Evolutionary conservation across 768 basidiomycete genomes (phyloP), one percentile per base, ranked within the genome.

Genomic region (Rhodotorula toruloides): DNA sequence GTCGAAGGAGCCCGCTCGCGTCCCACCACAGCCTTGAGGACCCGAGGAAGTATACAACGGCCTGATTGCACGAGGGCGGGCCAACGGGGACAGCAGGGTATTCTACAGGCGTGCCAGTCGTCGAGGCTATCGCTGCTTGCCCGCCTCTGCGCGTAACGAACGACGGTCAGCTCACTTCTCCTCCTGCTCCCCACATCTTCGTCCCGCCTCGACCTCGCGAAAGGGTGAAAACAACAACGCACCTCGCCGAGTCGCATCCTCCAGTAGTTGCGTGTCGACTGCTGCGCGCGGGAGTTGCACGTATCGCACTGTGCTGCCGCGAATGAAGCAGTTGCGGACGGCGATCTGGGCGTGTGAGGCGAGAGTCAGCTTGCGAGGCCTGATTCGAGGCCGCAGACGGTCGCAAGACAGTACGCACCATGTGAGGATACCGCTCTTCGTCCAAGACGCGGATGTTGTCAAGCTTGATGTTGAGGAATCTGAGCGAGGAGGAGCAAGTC

Each of bases 201-300:
- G 25, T 4, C 25, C 27, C 1, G 1, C 29, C 19, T 47, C 3
- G 14, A 47, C 37, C 31, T 13, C 19, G 10, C n/a, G 31, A 27
- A 16, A 29, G 21, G 27, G 16, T 31, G 25, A 46, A 29, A 32
- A 16, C 10, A 36, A 1, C 3, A 29, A 63, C 52, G 70, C 56
- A 96, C 94, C 96, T 85, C 94, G 82, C 77, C 96, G 82, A 42
- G 94, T 97, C 37, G 94, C 94, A 77, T 99, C 94, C 79, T 99
- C 94, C 46, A 99, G 77, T 57, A 98, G 79, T 72, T 93, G 91
- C 4, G 91, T 96, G 78, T 99, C 96, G 64, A 99, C 91, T 67
- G 89, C 88, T 69, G 89, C 87, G 32, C 90, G 85, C 5, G 91
- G 91, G 61, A 99, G 82, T 76, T 94, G 90, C 27, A 98, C 96